These are phyloP conservation scores for Mycena filopes DNA, from an alignment of 768 basidiomycete species.

Conservation along the genomic window DNA sequence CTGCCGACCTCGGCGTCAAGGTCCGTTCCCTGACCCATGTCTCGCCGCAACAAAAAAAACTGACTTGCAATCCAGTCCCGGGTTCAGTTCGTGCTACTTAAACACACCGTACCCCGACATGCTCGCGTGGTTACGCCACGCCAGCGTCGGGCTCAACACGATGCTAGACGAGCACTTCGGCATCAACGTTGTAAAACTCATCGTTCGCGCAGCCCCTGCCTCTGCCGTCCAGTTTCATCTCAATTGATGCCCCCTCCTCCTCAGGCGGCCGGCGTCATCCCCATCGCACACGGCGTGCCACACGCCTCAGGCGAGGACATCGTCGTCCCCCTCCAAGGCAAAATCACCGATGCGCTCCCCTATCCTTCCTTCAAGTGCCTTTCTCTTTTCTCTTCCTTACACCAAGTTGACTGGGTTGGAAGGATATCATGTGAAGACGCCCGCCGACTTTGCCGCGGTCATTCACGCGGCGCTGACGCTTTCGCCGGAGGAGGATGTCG, in stretches of 20 bases:
- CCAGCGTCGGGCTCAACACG: slow-evolving; percentile 90
- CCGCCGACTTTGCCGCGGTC: slow-evolving; percentile 72
- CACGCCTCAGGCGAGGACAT: slow-evolving; percentile 95
- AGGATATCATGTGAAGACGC: slow-evolving; percentile 84
- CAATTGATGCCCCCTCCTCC: too few relatives aligned
- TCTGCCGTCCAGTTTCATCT: too few relatives aligned
- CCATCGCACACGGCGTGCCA: slow-evolving; percentile 77
- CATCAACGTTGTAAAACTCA: slow-evolving; percentile 97
- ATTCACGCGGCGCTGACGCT: slow-evolving; percentile 74
- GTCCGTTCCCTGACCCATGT: slow-evolving; percentile 53
- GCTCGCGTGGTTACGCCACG: slow-evolving; percentile 73
- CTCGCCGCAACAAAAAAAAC: too few relatives aligned
- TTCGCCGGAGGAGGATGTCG: slow-evolving; percentile 61
- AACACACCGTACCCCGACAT: slow-evolving; percentile 85
- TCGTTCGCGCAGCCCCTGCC: too few relatives aligned
- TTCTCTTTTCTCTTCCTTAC: slow-evolving; percentile 72
- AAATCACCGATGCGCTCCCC: slow-evolving; percentile 71
- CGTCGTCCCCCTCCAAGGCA: slow-evolving; percentile 79
- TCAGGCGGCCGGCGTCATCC: slow-evolving; percentile 95
- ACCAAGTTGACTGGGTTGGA: too few relatives aligned
- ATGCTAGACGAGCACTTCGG: slow-evolving; percentile 99
- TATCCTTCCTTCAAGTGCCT: slow-evolving; percentile 57
- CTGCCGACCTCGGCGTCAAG: slow-evolving; percentile 70
- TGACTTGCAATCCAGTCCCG: slow-evolving; percentile 38
- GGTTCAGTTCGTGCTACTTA: slow-evolving; percentile 81